Percentiles rank a stretch among this genome's conserved stretches.
Evolutionary conservation across 148 eudicot genomes (phyloP).

Genomic region (Vaccinium macrocarpon): DNA sequence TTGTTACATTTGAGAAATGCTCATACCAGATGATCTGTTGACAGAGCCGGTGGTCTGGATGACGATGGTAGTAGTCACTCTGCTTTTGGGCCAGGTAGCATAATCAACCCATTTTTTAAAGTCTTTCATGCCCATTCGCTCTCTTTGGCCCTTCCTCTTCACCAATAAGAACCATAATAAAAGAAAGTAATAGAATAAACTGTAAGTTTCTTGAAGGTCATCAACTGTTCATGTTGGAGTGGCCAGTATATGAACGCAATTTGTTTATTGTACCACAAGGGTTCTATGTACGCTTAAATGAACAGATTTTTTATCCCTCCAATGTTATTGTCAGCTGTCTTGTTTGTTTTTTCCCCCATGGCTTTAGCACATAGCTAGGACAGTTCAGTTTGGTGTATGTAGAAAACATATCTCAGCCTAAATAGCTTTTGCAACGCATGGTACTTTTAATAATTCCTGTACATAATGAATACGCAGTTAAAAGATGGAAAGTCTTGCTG

Average conservation of each 20-base stretch:
- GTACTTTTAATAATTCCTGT: background rate
- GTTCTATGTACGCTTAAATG: background rate
- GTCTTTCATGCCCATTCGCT: background rate
- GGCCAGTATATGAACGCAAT: background rate
- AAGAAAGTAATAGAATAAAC: background rate
- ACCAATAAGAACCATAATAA: background rate
- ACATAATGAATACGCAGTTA: background rate
- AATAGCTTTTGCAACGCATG: background rate
- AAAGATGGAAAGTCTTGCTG: background rate
- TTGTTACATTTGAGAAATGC: background rate
- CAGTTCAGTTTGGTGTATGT: background rate
- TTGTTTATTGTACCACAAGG: background rate
- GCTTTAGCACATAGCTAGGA: background rate
- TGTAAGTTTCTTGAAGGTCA: background rate
- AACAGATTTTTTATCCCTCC: background rate
- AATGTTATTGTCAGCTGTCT: background rate
- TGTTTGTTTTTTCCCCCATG: background rate
- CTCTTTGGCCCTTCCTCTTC: background rate
- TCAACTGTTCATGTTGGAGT: background rate
- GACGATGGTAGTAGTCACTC: slow-evolving; percentile 4
- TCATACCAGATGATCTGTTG: background rate
- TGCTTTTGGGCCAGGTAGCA: slow-evolving; percentile 17
- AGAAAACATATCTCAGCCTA: background rate
- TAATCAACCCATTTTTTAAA: background rate
- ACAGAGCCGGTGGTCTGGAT: slow-evolving; percentile 22